Evolutionary conservation across 2,329 filamentous ascomycete species (phyloP), one percentile per base, ranked within the genome.

Genomic region (Fusarium napiforme): DNA sequence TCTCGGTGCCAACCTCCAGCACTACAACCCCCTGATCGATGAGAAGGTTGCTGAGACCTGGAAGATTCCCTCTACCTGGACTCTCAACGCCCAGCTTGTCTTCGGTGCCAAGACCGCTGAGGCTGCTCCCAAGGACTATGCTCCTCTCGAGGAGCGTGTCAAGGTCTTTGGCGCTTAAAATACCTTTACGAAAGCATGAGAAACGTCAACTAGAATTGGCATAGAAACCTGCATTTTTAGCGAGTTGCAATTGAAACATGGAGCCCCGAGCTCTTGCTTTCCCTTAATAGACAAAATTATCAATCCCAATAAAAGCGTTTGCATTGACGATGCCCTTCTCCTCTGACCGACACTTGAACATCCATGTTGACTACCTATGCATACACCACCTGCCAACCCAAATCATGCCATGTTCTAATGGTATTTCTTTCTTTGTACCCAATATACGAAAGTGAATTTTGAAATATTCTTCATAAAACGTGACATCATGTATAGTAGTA

Each of bases 21-120:
- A 97, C 86, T 97, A 97, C 87, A 96, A 94, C 88, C 94, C 94
- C 26, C 83, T 97, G 66, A 90, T 97, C 76, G 93, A 97, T 84
- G 86, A 87, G 74, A 90, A 91, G 84, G 92, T 95, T 60, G 84
- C 87, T 49, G 85, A 83, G 70, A 85, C 90, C 76, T 97, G 93
- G 93, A 87, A 87, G 64, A 77, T 97, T 37, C 92, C 93, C 47
- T 79, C 84, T 23, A 87, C 88, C 77, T 97, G 95, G 94, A 89
- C 89, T 79, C 88, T 97, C 73, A 90, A 92, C 79, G 92, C 93
- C 30, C 94, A 97, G 87, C 86, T 98, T 74, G 94, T 97, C 78
- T 96, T 97, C 83, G 94, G 94, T 73, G 89, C 87, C 71, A 86
- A 85, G 60, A 86, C 85, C 26, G 89, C 82, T 55, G 85, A 87